Conservation (phyloP, 2,329 filamentous ascomycete species). For the Apiospora koreana region DNA sequence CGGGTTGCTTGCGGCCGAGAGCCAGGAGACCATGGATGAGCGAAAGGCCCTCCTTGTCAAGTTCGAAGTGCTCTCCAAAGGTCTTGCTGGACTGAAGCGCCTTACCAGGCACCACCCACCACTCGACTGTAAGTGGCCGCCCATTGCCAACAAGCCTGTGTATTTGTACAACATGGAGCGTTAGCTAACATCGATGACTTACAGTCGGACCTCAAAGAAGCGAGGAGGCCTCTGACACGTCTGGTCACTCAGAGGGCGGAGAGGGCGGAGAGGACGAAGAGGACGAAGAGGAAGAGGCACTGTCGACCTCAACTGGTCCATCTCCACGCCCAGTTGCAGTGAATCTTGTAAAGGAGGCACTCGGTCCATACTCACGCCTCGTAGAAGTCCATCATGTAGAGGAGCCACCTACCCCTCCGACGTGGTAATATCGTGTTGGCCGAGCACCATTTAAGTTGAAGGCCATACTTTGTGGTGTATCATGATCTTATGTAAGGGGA, state of each 20-base stretch:
- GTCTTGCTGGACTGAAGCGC: constrained; percentile 9
- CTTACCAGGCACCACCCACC: constrained; percentile 3
- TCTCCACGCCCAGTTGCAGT: neutral
- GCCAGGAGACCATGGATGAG: constrained; percentile 17
- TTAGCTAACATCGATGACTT: neutral
- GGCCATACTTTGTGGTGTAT: no score
- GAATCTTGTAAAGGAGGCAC: neutral
- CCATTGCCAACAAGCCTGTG: neutral
- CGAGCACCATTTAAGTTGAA: no score
- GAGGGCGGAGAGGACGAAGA: neutral
- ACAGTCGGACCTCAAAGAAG: neutral
- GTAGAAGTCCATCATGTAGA: no score
- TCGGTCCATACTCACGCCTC: neutral
- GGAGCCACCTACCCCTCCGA: no score
- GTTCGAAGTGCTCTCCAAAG: constrained; percentile 14
- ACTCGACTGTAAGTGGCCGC: neutral
- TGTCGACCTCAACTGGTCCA: neutral
- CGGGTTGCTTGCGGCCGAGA: constrained; percentile 23
- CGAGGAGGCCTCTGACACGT: neutral
- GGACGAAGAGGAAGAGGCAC: neutral
- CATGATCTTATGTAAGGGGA: no score
- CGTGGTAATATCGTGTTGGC: no score
- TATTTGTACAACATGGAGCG: neutral
- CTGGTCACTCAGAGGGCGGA: no score
- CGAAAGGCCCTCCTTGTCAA: constrained; percentile 27